Evolutionary conservation across 768 basidiomycete species (phyloP).

Genomic region (Boletus rex-veris): DNA sequence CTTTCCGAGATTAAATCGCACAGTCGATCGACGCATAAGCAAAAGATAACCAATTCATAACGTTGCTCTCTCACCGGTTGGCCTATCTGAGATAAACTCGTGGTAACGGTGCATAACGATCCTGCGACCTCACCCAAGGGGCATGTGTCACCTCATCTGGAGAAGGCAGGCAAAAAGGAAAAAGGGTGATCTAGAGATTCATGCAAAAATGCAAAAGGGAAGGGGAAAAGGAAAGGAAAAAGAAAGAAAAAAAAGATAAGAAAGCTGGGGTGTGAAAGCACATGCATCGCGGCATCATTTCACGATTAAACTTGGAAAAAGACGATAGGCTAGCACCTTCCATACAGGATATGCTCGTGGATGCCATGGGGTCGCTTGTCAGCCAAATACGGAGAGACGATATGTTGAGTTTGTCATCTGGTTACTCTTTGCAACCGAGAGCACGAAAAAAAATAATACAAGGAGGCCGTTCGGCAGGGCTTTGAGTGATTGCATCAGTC

Average conservation of each 20-base stretch:
- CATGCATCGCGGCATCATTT: constrained; percentile 18
- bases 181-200: too few species aligned
- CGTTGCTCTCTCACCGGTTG: constrained; percentile 16
- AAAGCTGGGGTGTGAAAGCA: constrained; percentile 18
- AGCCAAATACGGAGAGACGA: not conserved
- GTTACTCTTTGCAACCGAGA: constrained; percentile 8
- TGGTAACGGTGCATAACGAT: constrained; percentile 23
- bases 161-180: not conserved
- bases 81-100: constrained; percentile 29
- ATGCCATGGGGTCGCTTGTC: constrained; percentile 8
- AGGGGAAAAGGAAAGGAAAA: not conserved
- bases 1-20: constrained; percentile 22
- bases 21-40: constrained; percentile 25
- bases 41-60: not conserved
- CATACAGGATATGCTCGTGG: constrained; percentile 18
- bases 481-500: constrained; percentile 24
- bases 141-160: constrained; percentile 22
- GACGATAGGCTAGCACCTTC: constrained; percentile 19
- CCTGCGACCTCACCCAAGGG: constrained; percentile 24
- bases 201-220: not conserved
- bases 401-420: constrained; percentile 12
- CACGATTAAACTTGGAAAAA: constrained; percentile 21
- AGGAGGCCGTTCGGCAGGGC: constrained; percentile 20
- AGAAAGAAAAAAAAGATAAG: constrained; percentile 2
- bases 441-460: constrained; percentile 5